Evolutionary conservation across 139 green algal genomes (phyloP).

Genomic region (Volvox reticuliferus): DNA sequence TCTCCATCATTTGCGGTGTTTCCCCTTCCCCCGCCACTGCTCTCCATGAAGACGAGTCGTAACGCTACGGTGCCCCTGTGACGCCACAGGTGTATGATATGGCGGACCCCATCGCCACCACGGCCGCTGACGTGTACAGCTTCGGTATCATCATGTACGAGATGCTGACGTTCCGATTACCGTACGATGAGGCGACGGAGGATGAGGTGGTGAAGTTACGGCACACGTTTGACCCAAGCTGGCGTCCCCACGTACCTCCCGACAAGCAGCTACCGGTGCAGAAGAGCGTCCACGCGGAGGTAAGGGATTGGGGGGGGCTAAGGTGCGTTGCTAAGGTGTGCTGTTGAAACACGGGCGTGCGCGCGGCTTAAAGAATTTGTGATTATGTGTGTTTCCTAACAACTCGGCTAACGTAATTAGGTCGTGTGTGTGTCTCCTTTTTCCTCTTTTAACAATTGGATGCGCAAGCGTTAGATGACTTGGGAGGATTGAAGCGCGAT

Average conservation of each 20-base stretch:
- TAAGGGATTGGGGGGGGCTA: too few relatives aligned
- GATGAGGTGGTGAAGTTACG: slow-evolving; percentile 31
- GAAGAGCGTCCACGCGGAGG: slow-evolving; percentile 36
- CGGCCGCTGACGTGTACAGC: slow-evolving; percentile 40
- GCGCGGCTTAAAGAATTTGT: background rate
- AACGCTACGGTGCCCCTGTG: too few relatives aligned
- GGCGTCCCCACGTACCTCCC: slow-evolving; percentile 15
- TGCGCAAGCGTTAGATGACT: too few relatives aligned
- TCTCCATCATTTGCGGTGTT: too few relatives aligned
- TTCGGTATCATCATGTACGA: slow-evolving; percentile 58
- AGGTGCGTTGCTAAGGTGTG: too few relatives aligned
- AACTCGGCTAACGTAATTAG: too few relatives aligned
- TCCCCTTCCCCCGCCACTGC: too few relatives aligned
- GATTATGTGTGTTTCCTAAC: background rate
- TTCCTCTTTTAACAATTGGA: too few relatives aligned
- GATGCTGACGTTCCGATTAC: slow-evolving; percentile 42
- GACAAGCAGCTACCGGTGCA: slow-evolving; percentile 18
- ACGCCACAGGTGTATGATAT: slow-evolving; percentile 30
- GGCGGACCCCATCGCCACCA: slow-evolving; percentile 10
- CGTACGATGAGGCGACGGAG: slow-evolving; percentile 20
- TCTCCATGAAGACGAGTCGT: too few relatives aligned
- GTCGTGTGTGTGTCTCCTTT: too few relatives aligned
- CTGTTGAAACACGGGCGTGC: too few relatives aligned
- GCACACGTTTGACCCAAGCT: background rate
- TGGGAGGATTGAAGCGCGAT: too few relatives aligned